Evolutionary conservation across 2,329 filamentous ascomycete genomes (phyloP), one percentile per base, ranked within the genome.

Genomic region (Pochonia chlamydosporia): DNA sequence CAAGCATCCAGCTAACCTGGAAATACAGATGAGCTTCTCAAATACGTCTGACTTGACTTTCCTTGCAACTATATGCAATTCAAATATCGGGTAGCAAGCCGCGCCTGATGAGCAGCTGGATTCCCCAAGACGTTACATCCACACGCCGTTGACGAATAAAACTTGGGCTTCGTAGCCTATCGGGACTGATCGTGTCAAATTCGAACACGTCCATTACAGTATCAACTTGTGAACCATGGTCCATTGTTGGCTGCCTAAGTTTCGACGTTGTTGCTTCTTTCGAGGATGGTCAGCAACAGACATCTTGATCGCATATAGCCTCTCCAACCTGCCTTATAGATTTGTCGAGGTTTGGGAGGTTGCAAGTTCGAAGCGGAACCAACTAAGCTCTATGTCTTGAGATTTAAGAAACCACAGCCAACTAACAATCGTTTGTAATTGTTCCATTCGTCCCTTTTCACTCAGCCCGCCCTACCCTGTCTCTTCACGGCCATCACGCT

Each of bases 1-100:
- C 3, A 67, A 36, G 3, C 48, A 70, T 64, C 67, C 68, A 71
- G 13, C 50, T 50, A 1, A 61, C 63, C 50, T 72, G 69, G 11
- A 67, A 16, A 39, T 59, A 60, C 63, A 63, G 10, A 71, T 52
- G 1, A 55, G 43, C 50, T 68, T 68, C 24, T 60, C 59, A 35
- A 64, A 58, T 5, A 50, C 49, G 46, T 67, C 60, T 14, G 58
- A 59, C 46, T 68, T 69, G 49, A 60, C 65, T 40, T 65, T 64
- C 46, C 65, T 63, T 44, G 51, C 54, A 14, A 31, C n/a, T 31
- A 31, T 31, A 9, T 31, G 28, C 28, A 9, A 31, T 9, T 14
- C 9, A 31, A 9, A 31, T 31, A 14, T 31, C 14, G 9, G 28
- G 28, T 14, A 31, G 28, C 14, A 31, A 31, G 28, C 28, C 28